Conservation (phyloP, 1,284 basidiomycete species). For the Violaceomyces palustris region DNA sequence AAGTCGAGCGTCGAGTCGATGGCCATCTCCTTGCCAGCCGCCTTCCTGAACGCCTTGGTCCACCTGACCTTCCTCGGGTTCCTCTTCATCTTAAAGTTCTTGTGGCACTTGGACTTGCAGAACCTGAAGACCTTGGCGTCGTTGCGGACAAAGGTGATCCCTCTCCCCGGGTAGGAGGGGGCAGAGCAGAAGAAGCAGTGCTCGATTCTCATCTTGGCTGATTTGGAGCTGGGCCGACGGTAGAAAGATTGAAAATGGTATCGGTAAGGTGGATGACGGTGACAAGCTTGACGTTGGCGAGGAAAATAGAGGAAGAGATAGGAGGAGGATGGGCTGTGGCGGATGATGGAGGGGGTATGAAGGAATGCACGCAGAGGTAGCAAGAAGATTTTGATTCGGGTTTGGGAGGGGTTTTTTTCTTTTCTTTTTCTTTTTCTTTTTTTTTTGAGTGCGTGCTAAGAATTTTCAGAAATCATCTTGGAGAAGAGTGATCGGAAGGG, state of each 20-base stretch:
- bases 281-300: neutral
- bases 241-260: too few relatives aligned
- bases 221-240: neutral
- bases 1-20: slow-evolving; percentile 98
- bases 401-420: too few relatives aligned
- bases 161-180: slow-evolving; percentile 87
- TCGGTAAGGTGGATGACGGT: neutral
- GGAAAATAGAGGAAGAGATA: too few relatives aligned
- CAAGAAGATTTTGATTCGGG: too few relatives aligned
- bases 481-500: too few relatives aligned
- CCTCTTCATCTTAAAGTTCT: slow-evolving; percentile 83
- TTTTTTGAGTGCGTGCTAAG: too few relatives aligned
- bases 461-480: too few relatives aligned
- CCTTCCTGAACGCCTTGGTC: slow-evolving; percentile 99
- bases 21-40: slow-evolving; percentile 99
- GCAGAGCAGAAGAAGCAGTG: slow-evolving; percentile 68
- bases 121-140: slow-evolving; percentile 50
- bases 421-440: too few relatives aligned
- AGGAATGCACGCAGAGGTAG: too few relatives aligned
- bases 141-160: slow-evolving; percentile 52
- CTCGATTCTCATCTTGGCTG: slow-evolving; percentile 51
- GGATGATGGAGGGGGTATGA: too few relatives aligned
- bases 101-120: slow-evolving; percentile 53
- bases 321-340: too few relatives aligned
- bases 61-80: slow-evolving; percentile 98